A percentile compares a stretch with the other conserved stretches of the same genome.
Conservation (phyloP, 2,329 filamentous ascomycete genomes). For the Trichoderma asperellum region DNA sequence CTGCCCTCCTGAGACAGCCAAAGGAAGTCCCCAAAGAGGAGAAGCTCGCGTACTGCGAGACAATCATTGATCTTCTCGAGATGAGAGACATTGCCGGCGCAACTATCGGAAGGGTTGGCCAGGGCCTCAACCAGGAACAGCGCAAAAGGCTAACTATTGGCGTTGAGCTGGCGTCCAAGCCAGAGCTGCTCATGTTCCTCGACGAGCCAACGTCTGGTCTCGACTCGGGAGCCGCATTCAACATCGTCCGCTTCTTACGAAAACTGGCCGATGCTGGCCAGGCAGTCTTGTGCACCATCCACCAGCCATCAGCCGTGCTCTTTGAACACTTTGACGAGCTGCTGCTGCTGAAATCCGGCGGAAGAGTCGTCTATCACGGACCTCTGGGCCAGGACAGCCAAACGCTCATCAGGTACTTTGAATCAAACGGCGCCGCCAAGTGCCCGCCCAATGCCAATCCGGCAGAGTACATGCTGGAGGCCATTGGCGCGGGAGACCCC, state of each 20-base stretch:
- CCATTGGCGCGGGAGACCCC: conserved; percentile 64
- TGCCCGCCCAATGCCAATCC: conserved; percentile 56
- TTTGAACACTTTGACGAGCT: conserved; percentile 63
- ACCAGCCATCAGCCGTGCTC: conserved; percentile 60
- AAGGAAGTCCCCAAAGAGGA: conserved; percentile 60
- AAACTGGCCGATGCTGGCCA: conserved; percentile 64
- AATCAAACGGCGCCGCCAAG: conserved; percentile 51
- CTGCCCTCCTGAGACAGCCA: conserved; percentile 65
- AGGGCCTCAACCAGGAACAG: conserved; percentile 65
- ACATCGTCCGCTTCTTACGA: conserved; percentile 64
- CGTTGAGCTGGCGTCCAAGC: conserved; percentile 60
- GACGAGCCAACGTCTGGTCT: conserved; percentile 65
- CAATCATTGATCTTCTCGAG: conserved; percentile 69
- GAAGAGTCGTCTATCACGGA: conserved; percentile 58
- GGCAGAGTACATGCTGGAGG: conserved; percentile 60
- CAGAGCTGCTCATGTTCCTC: conserved; percentile 65
- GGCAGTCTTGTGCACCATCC: conserved; percentile 63
- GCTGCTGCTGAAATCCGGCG: conserved; percentile 57
- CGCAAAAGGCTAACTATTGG: conserved; percentile 60
- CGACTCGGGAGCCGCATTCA: conserved; percentile 61
- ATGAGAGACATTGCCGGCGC: conserved; percentile 70
- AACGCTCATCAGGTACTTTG: conserved; percentile 56
- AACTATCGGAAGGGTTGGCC: conserved; percentile 61
- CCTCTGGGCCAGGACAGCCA: conserved; percentile 55
- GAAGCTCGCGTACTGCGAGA: conserved; percentile 70